Conservation (phyloP, 2,329 filamentous ascomycete genomes). For the Aspergillus viridinutans region DNA sequence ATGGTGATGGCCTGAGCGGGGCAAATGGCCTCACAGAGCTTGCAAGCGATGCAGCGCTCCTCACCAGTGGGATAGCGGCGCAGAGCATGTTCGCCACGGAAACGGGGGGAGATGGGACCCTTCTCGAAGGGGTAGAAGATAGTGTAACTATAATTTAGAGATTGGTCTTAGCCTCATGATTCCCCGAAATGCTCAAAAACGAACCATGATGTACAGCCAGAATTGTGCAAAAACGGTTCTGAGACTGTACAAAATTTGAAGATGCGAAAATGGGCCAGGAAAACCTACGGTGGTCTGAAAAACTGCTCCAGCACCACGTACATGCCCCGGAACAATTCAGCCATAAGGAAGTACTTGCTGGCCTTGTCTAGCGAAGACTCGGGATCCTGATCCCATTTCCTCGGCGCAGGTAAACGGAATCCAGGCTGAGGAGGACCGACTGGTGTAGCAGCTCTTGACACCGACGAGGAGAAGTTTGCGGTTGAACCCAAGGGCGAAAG, state of each 20-base stretch:
- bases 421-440: constrained; percentile 72
- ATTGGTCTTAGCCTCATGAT: not conserved
- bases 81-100: constrained; percentile 96
- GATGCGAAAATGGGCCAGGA: not conserved
- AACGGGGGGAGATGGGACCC: constrained; percentile 94
- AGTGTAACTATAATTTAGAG: constrained; percentile 66
- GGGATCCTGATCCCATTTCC: constrained; percentile 74
- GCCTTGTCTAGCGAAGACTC: constrained; percentile 77
- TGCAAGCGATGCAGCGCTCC: constrained; percentile 99
- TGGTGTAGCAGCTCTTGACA: constrained; percentile 61
- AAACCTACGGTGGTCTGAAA: constrained; percentile 91
- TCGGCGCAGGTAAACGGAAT: constrained; percentile 71
- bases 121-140: constrained; percentile 99
- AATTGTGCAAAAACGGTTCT: not conserved
- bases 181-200: not conserved
- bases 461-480: constrained; percentile 61
- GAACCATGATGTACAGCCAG: not conserved
- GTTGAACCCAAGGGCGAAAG: constrained; percentile 39
- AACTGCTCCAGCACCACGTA: constrained; percentile 96
- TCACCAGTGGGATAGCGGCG: constrained; percentile 95
- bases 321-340: constrained; percentile 96
- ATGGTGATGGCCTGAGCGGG: constrained; percentile 98
- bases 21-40: constrained; percentile 97
- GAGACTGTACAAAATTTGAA: not conserved
- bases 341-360: constrained; percentile 91